phyloP scores from a whole-genome alignment of 768 basidiomycete species.

The Pleurotus cornucopiae region DNA sequence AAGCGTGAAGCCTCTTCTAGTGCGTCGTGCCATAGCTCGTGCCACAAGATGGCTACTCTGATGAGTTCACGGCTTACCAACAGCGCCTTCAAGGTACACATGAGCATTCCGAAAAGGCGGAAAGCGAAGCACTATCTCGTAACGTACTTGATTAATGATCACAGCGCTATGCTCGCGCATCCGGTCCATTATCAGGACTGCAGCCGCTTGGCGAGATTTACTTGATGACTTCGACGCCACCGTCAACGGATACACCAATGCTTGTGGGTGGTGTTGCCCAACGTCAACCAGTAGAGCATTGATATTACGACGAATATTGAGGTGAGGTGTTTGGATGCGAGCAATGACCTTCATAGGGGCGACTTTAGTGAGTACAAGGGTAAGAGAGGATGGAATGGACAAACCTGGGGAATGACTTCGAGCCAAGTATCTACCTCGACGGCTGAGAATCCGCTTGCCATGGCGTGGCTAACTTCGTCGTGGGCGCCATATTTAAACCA shows the following conservation, averaged over 20 bases:
- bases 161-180: conserved; percentile 88
- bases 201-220: conserved; percentile 72
- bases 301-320: conserved; percentile 84
- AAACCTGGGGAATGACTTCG: conserved; percentile 95
- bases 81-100: conserved; percentile 49
- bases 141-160: conserved; percentile 78
- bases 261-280: conserved; percentile 96
- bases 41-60: conserved; percentile 98
- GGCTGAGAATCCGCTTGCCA: conserved; percentile 79
- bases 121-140: neutral
- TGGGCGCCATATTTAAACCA: conserved; percentile 98
- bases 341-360: conserved; percentile 77
- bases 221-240: conserved; percentile 97
- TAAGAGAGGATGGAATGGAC: conserved; percentile 7
- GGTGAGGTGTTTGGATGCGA: conserved; percentile 91
- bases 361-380: neutral
- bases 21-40: conserved; percentile 98
- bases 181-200: conserved; percentile 80
- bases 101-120: conserved; percentile 4
- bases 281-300: conserved; percentile 85
- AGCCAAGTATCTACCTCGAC: conserved; percentile 98
- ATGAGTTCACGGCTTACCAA: conserved; percentile 93
- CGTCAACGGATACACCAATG: conserved; percentile 90
- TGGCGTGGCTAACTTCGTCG: conserved; percentile 84
- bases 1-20: conserved; percentile 95